A percentile compares a stretch with the other conserved stretches of the same genome.
phyloP scores from a whole-genome alignment of 2,329 filamentous ascomycete genomes.

The Alternaria longipes region DNA sequence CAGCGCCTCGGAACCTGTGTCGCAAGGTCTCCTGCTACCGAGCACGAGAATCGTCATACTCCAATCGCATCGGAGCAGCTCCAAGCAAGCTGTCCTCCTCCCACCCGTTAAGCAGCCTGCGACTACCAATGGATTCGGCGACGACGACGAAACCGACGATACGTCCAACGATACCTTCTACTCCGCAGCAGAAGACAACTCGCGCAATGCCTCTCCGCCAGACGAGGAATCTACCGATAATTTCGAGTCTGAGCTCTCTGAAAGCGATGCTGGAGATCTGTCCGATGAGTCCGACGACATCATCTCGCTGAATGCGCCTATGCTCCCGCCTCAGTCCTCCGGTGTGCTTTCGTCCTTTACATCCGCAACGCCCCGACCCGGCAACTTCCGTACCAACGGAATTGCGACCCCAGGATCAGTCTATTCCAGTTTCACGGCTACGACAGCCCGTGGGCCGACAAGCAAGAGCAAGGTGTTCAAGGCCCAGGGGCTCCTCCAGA shows the following conservation, averaged over 20 bases:
- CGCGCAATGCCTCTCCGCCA: constrained; percentile 51
- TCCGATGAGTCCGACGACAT: constrained; percentile 95
- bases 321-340: constrained; percentile 77
- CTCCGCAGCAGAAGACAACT: constrained; percentile 82
- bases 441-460: constrained; percentile 76
- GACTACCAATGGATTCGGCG: constrained; percentile 67
- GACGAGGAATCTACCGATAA: constrained; percentile 55
- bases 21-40: constrained; percentile 81
- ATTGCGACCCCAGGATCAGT: constrained; percentile 86
- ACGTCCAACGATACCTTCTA: constrained; percentile 91
- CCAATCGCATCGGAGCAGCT: constrained; percentile 62
- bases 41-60: constrained; percentile 86
- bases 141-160: constrained; percentile 82
- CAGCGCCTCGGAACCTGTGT: constrained; percentile 91
- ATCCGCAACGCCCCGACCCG: constrained; percentile 80
- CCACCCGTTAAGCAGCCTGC: constrained; percentile 55
- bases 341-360: constrained; percentile 83
- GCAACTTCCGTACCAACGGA: constrained; percentile 75
- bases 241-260: constrained; percentile 67
- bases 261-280: constrained; percentile 74
- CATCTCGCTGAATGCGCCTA: constrained; percentile 85
- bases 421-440: constrained; percentile 86
- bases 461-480: constrained; percentile 83
- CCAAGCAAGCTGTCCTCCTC: constrained; percentile 60
- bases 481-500: constrained; percentile 76